These are phyloP conservation scores for Carex arenaria DNA, from an alignment of 202 grass and related monocot species.

Conservation along the genomic window DNA sequence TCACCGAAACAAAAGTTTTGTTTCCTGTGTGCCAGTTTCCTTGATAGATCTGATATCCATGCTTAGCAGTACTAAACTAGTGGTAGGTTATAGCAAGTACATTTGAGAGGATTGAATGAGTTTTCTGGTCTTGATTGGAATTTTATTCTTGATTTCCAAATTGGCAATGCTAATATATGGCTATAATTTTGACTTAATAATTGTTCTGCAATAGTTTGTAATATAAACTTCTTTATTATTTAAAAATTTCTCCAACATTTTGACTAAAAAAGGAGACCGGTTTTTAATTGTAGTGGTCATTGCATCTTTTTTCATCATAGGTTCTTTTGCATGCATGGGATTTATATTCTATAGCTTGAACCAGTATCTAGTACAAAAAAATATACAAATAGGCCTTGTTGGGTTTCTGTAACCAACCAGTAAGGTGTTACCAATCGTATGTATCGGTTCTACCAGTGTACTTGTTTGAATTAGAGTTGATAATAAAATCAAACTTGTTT, in stretches of 20 bases:
- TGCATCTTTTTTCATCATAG: neutral
- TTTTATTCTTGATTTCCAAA: neutral
- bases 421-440: neutral
- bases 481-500: neutral
- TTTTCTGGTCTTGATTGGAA: neutral
- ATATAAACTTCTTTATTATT: neutral
- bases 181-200: neutral
- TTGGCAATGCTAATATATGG: neutral
- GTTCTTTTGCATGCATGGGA: neutral
- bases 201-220: neutral
- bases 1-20: too few relatives aligned
- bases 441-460: neutral
- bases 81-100: neutral
- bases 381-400: neutral
- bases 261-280: neutral
- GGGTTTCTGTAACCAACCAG: neutral
- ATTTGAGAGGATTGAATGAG: neutral
- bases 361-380: neutral
- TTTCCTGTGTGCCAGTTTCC: too few relatives aligned
- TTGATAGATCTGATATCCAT: too few relatives aligned
- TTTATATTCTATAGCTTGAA: neutral
- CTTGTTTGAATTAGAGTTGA: neutral
- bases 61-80: too few relatives aligned
- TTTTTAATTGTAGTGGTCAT: neutral
- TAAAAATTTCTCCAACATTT: neutral